These are phyloP conservation scores for Thelonectria olida DNA, from an alignment of 2,329 filamentous ascomycete species.

Conservation along the genomic window DNA sequence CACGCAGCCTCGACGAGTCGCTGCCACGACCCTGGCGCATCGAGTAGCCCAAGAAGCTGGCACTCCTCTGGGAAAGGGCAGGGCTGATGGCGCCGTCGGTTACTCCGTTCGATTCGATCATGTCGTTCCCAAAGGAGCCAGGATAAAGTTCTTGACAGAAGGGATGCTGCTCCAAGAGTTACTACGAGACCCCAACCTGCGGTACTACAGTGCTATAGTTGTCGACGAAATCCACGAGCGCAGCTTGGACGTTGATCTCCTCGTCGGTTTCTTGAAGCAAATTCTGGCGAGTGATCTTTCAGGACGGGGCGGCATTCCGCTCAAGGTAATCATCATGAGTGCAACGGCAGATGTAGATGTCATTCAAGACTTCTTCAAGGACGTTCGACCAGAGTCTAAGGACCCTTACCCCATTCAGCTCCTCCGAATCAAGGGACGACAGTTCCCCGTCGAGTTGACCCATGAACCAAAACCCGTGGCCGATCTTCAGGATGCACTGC, in stretches of 20 bases:
- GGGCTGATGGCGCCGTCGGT: slow-evolving; percentile 70
- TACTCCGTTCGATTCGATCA: slow-evolving; percentile 97
- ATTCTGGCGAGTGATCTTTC: slow-evolving; percentile 71
- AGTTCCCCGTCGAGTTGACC: slow-evolving; percentile 82
- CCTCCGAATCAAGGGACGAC: slow-evolving; percentile 82
- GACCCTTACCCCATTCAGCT: slow-evolving; percentile 47
- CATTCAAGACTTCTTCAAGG: slow-evolving; percentile 78
- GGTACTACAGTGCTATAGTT: slow-evolving; percentile 87
- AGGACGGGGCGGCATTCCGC: slow-evolving; percentile 74
- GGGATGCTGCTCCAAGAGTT: slow-evolving; percentile 97
- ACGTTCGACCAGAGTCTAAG: slow-evolving; percentile 28
- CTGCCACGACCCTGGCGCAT: slow-evolving; percentile 88
- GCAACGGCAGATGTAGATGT: slow-evolving; percentile 90
- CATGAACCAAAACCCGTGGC: slow-evolving; percentile 79
- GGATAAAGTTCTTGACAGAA: slow-evolving; percentile 94
- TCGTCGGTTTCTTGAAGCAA: slow-evolving; percentile 87
- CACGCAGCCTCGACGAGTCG: slow-evolving; percentile 92
- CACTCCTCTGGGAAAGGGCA: slow-evolving; percentile 57
- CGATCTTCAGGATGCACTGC: slow-evolving; percentile 82
- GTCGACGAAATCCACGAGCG: slow-evolving; percentile 98
- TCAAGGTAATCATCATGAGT: slow-evolving; percentile 97
- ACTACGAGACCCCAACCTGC: slow-evolving; percentile 82
- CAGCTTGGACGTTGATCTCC: slow-evolving; percentile 91
- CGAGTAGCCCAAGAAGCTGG: slow-evolving; percentile 84
- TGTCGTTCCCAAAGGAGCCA: slow-evolving; percentile 80